phyloP scores from a whole-genome alignment of 768 basidiomycete genomes.

The Pleurotus eryngii region DNA sequence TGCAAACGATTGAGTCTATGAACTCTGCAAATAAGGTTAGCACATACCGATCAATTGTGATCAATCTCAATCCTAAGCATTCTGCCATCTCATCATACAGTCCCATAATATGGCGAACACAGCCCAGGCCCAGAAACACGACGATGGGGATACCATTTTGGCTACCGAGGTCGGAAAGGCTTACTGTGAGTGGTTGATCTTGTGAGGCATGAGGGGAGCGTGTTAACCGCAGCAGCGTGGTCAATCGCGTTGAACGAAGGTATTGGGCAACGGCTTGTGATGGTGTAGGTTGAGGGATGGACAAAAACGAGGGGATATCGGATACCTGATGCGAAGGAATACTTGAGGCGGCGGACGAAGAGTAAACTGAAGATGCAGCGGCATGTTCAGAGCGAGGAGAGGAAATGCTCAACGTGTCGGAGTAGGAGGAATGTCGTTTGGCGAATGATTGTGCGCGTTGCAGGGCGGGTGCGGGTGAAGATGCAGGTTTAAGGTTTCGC shows the following conservation, averaged over 20 bases:
- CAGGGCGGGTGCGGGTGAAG: conserved; percentile 24
- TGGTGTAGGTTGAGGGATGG: conserved; percentile 40
- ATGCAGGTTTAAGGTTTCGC: conserved; percentile 34
- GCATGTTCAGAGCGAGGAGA: conserved; percentile 57
- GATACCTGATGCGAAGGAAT: conserved; percentile 46
- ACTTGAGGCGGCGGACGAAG: conserved; percentile 46
- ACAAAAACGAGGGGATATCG: conserved; percentile 34
- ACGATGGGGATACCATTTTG: conserved; percentile 85
- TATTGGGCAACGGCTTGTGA: conserved; percentile 83
- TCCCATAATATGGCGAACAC: conserved; percentile 92
- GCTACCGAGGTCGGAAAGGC: conserved; percentile 90
- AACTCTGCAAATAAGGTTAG: not conserved
- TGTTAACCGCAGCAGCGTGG: conserved; percentile 75
- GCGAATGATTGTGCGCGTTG: conserved; percentile 21
- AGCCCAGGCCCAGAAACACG: conserved; percentile 90
- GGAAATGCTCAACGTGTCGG: conserved; percentile 53
- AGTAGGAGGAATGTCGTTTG: conserved; percentile 49
- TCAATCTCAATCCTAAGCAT: conserved; percentile 79
- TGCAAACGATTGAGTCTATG: conserved; percentile 25
- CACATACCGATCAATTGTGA: conserved; percentile 86
- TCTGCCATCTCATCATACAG: conserved; percentile 96
- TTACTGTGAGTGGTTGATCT: conserved; percentile 75
- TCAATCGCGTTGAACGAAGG: conserved; percentile 81
- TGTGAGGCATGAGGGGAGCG: conserved; percentile 77
- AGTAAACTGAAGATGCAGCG: conserved; percentile 45